Conservation (phyloP, 768 basidiomycete genomes). For the Pleurotus ostreatus region DNA sequence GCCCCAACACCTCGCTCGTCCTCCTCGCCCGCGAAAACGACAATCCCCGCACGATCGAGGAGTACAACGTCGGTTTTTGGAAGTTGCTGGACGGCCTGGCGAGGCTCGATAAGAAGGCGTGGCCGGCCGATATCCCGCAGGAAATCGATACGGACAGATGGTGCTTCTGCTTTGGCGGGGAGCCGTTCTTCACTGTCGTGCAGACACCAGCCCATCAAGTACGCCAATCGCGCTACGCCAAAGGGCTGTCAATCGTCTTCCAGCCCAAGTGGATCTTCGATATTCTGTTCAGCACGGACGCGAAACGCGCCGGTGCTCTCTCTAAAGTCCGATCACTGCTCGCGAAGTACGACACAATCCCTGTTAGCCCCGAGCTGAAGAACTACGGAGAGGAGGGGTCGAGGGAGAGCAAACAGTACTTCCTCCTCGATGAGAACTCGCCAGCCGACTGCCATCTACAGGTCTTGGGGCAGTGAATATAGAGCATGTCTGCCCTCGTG, state of each 20-base stretch:
- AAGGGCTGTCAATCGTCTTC: constrained; percentile 18
- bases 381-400: constrained; percentile 18
- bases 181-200: constrained; percentile 18
- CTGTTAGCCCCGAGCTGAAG: constrained; percentile 18
- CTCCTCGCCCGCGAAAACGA: constrained; percentile 17
- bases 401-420: constrained; percentile 17
- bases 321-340: constrained; percentile 16
- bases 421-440: constrained; percentile 16
- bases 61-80: constrained; percentile 17
- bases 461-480: constrained; percentile 7
- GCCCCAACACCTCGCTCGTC: constrained; percentile 19
- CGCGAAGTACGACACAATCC: constrained; percentile 18
- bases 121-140: constrained; percentile 14
- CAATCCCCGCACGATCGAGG: constrained; percentile 14
- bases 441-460: constrained; percentile 13
- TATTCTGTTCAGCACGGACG: constrained; percentile 18
- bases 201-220: constrained; percentile 17
- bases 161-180: constrained; percentile 20
- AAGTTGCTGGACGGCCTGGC: constrained; percentile 17
- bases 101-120: constrained; percentile 15
- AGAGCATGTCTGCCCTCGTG: too few relatives aligned
- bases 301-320: constrained; percentile 16
- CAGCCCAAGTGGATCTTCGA: constrained; percentile 22
- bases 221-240: constrained; percentile 16
- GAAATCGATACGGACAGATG: constrained; percentile 15